Conservation (phyloP, 2,329 filamentous ascomycete genomes). For the Onygenales sp. region DNA sequence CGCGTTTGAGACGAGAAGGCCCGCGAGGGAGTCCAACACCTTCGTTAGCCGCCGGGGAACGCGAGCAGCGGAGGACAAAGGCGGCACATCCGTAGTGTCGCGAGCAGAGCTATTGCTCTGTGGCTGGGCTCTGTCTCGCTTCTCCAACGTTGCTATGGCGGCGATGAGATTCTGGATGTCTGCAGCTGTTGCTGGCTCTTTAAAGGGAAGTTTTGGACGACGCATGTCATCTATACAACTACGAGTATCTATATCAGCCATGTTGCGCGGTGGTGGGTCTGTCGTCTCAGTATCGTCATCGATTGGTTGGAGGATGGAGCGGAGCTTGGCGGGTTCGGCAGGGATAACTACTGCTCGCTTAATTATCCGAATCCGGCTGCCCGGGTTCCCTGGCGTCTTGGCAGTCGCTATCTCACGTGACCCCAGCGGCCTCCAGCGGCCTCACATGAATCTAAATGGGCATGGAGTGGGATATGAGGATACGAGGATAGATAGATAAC, state of each 20-base stretch:
- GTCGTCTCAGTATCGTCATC: neutral
- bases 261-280: neutral
- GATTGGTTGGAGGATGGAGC: neutral
- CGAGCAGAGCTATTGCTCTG: neutral
- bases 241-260: neutral
- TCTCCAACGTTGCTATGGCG: neutral
- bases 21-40: neutral
- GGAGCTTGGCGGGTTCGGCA: neutral
- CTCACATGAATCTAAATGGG: too few relatives aligned
- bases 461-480: too few relatives aligned
- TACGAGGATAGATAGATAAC: too few relatives aligned
- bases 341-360: neutral
- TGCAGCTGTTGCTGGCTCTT: neutral
- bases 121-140: neutral
- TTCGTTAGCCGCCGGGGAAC: neutral
- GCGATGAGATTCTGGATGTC: conserved; percentile 1
- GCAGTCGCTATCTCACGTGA: too few relatives aligned
- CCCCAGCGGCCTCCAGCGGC: too few relatives aligned
- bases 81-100: neutral
- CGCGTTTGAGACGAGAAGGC: neutral
- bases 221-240: neutral
- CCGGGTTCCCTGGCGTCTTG: too few relatives aligned
- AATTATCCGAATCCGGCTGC: neutral
- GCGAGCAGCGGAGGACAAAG: neutral
- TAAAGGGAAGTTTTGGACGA: neutral